phyloP scores from a whole-genome alignment of 2,329 filamentous ascomycete species.

The Fusarium sp. region DNA sequence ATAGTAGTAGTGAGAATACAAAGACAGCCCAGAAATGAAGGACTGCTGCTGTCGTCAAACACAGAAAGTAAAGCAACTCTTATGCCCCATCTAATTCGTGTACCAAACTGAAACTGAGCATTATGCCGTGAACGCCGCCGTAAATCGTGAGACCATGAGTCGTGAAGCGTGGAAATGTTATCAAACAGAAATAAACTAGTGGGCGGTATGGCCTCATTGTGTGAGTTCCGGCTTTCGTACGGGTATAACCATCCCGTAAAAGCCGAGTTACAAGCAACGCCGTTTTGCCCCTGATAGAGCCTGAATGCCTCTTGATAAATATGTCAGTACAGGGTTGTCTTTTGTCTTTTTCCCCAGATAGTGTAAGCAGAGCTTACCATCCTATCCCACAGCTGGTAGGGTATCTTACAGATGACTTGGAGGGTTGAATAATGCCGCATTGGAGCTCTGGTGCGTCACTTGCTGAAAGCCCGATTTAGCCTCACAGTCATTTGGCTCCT shows the following conservation, averaged over 20 bases:
- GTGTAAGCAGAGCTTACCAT: constrained; percentile 23
- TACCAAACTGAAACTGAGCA: constrained; percentile 11
- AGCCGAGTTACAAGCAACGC: neutral
- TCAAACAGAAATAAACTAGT: neutral
- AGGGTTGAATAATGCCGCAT: constrained; percentile 8
- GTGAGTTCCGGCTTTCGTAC: neutral
- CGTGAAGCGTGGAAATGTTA: constrained; percentile 20
- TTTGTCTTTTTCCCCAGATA: neutral
- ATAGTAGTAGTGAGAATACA: constrained; percentile 21
- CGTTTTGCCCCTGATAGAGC: neutral
- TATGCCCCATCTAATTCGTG: constrained; percentile 19
- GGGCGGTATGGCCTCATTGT: neutral
- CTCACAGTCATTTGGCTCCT: constrained; percentile 30
- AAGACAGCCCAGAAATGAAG: neutral
- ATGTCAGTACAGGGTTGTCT: constrained; percentile 3
- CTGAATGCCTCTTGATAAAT: neutral
- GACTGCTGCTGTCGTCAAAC: constrained; percentile 8
- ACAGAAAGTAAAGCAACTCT: neutral
- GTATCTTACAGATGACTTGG: constrained; percentile 5
- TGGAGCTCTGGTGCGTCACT: constrained; percentile 12
- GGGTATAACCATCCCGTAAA: neutral
- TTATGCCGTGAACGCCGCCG: constrained; percentile 25
- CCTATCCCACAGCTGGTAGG: neutral
- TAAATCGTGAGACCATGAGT: constrained; percentile 29
- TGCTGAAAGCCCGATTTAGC: constrained; percentile 39